phyloP scores from a whole-genome alignment of 208 protist species.

The Trypanosoma conorhini region DNA sequence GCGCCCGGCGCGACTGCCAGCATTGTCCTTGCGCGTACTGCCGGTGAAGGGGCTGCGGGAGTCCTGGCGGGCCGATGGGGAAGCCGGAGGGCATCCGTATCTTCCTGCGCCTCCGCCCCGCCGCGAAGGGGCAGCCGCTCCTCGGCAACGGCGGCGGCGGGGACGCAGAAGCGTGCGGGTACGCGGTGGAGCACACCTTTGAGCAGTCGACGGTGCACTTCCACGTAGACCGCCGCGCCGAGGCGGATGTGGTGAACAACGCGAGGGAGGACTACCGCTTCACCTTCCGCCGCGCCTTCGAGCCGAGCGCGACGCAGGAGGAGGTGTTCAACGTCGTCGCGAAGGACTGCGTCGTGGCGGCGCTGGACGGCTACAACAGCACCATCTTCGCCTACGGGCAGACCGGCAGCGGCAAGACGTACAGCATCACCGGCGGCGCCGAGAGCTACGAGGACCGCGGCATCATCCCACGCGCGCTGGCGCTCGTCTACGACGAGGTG shows the following conservation, averaged over 20 bases:
- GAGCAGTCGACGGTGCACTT: conserved; percentile 44
- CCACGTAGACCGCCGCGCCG: conserved; percentile 36
- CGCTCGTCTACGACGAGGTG: conserved; percentile 80
- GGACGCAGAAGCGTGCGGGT: conserved; percentile 13
- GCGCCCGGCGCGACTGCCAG: too few relatives aligned
- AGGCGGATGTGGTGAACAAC: conserved; percentile 76
- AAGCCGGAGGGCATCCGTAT: conserved; percentile 67
- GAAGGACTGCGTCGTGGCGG: conserved; percentile 80
- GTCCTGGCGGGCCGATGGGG: conserved; percentile 1
- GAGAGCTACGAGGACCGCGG: conserved; percentile 86
- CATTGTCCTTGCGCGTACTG: neutral
- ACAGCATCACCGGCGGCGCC: conserved; percentile 88
- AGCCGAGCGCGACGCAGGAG: conserved; percentile 59
- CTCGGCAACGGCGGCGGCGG: conserved; percentile 20
- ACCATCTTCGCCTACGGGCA: conserved; percentile 93
- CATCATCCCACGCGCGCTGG: conserved; percentile 87
- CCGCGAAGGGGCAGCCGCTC: conserved; percentile 46
- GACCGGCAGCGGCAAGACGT: conserved; percentile 92
- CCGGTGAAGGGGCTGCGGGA: neutral
- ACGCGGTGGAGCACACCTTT: conserved; percentile 50
- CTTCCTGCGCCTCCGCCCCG: conserved; percentile 77
- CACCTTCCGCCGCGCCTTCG: conserved; percentile 82
- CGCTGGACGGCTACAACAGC: conserved; percentile 85
- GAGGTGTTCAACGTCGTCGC: conserved; percentile 85
- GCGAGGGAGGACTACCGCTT: conserved; percentile 64